Base-by-base conservation (phyloP, 805 yeast species). In the Saccharomycopsis sp. region DNA sequence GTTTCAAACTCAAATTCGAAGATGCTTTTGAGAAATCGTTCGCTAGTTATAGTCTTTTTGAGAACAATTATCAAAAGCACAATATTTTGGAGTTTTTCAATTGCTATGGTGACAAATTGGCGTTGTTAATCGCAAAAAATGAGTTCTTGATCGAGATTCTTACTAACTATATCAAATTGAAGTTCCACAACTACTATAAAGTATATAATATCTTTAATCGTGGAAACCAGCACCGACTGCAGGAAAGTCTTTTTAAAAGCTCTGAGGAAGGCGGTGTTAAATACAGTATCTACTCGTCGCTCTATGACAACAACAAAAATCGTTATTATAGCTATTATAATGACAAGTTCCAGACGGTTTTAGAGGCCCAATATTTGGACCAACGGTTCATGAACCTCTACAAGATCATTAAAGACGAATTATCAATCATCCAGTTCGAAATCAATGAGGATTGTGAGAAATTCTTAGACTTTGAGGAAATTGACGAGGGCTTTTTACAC, bases 121-220 rank as follows among this genome's bases (percentile, higher is more conserved):
- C 55, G 7, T 22, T 55, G 17, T 38, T 60, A 7, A 34, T 53
- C 2, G 20, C 19, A 17, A 60, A 60, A 56, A 59, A 34, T 12
- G 55, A 59, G 3, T 60, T 60, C 29, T 47, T 60, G 23, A 23
- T 58, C 7, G 59, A 58, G 17, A 34, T 60, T 14, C 42, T 60
- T 14, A 52, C 34, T 20, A 53, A 20, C 8, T 57, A 29, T 52
- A 5, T 35, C 14, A 54, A 60, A 22, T 49, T 60, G 38, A 59
- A 59, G 35, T 59, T 29, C 35, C 56, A 56, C 14, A 29, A 56
- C 29, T 58, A 44, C 35, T 58, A 58, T 20, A 57, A 47, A 24
- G 14, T 17, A 17, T 29, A 38, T 52, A 20, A 42, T 15, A 25
- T 52, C 17, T 57, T 53, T n/a, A 12, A 54, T 17, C 25, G 35